Conservation (phyloP, 768 basidiomycete genomes). For the Boletales sp. region DNA sequence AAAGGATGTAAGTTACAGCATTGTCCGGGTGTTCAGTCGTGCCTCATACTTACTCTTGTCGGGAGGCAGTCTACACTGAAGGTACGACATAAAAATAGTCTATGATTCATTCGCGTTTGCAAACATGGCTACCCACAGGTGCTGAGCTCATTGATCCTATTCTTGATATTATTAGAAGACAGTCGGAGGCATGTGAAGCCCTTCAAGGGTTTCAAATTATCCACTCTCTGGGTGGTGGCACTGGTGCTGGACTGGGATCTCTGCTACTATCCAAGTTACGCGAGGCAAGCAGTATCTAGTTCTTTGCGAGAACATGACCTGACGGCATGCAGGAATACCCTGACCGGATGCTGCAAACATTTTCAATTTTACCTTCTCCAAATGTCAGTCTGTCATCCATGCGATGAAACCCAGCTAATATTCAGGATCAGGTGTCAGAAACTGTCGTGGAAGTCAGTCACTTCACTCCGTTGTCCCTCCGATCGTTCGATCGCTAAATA, state of each 20-base stretch:
- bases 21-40: conserved; percentile 2
- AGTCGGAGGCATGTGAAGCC: conserved; percentile 78
- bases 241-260: conserved; percentile 82
- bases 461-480: neutral
- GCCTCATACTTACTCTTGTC: conserved; percentile 17
- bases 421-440: conserved; percentile 36
- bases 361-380: conserved; percentile 51
- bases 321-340: conserved; percentile 50
- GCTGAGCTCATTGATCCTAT: conserved; percentile 90
- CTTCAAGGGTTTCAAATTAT: conserved; percentile 90
- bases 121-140: conserved; percentile 39
- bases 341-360: conserved; percentile 50
- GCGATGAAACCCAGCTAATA: conserved; percentile 10
- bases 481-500: conserved; percentile 8
- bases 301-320: neutral
- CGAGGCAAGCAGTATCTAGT: conserved; percentile 46
- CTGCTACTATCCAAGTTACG: conserved; percentile 77
- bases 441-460: conserved; percentile 49
- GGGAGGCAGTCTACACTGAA: conserved; percentile 75
- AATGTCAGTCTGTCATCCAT: conserved; percentile 35
- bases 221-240: conserved; percentile 90
- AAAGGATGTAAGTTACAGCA: conserved; percentile 72
- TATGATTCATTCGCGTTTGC: neutral
- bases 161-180: conserved; percentile 73
- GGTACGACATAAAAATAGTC: conserved; percentile 38